phyloP scores from a whole-genome alignment of 495 filamentous ascomycete species.

The Daldinia grandis region DNA sequence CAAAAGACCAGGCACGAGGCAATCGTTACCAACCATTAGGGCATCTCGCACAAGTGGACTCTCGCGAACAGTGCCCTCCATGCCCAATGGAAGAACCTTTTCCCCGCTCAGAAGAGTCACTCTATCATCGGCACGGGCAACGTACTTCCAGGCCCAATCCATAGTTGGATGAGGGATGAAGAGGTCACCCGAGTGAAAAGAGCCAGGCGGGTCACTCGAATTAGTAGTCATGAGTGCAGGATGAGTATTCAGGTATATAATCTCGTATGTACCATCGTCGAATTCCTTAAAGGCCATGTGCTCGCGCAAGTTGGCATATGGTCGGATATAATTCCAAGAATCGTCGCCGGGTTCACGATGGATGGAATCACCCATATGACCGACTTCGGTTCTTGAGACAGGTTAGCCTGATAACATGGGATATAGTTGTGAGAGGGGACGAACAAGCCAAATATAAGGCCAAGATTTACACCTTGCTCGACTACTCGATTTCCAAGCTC shows the following conservation, averaged over 20 bases:
- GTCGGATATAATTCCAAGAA: slow-evolving; percentile 62
- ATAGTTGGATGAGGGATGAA: slow-evolving; percentile 69
- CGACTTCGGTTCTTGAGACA: slow-evolving; percentile 61
- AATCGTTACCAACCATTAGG: slow-evolving; percentile 47
- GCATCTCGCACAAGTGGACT: slow-evolving; percentile 37
- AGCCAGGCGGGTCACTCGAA: slow-evolving; percentile 62
- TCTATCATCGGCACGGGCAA: slow-evolving; percentile 67
- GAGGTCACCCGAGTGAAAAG: slow-evolving; percentile 66
- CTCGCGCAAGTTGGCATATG: slow-evolving; percentile 55
- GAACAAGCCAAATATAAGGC: slow-evolving; percentile 62
- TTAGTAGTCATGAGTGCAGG: slow-evolving; percentile 68
- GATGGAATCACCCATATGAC: slow-evolving; percentile 59
- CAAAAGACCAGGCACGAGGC: slow-evolving; percentile 57
- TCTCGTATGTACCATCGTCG: slow-evolving; percentile 57
- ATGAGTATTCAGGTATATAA: slow-evolving; percentile 66
- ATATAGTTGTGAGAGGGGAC: slow-evolving; percentile 9
- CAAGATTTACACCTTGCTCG: slow-evolving; percentile 57
- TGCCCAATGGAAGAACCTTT: slow-evolving; percentile 70
- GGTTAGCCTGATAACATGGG: slow-evolving; percentile 7
- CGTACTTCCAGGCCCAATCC: slow-evolving; percentile 69
- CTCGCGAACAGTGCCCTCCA: slow-evolving; percentile 65
- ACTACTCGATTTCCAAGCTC: slow-evolving; percentile 65
- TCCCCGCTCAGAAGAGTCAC: slow-evolving; percentile 73
- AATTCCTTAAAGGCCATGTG: slow-evolving; percentile 63
- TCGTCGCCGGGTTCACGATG: slow-evolving; percentile 55